Conservation (phyloP, 148 eudicot genomes). For the Chenopodium formosanum region DNA sequence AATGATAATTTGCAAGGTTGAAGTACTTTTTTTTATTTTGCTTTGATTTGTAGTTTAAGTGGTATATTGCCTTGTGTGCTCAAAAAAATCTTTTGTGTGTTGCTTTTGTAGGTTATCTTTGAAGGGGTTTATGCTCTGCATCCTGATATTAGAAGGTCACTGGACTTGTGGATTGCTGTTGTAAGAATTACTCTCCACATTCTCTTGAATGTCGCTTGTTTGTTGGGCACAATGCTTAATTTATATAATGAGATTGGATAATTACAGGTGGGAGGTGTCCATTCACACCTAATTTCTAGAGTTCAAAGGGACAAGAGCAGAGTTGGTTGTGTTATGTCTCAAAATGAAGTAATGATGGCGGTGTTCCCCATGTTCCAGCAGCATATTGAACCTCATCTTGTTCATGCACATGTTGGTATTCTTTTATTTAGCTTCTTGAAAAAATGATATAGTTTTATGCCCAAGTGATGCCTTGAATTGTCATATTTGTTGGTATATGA, state of each 20-base stretch:
- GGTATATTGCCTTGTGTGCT: neutral
- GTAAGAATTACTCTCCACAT: conserved; percentile 52
- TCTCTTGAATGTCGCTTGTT: neutral
- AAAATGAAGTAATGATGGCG: conserved; percentile 91
- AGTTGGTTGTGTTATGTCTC: conserved; percentile 83
- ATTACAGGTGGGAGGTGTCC: conserved; percentile 94
- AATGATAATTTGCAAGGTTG: too few relatives aligned
- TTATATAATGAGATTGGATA: conserved; percentile 1
- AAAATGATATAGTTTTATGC: neutral
- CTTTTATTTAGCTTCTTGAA: conserved; percentile 8
- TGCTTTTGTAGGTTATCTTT: conserved; percentile 64
- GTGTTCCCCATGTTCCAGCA: conserved; percentile 99
- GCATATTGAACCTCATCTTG: conserved; percentile 98
- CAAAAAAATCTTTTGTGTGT: neutral
- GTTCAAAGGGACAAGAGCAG: conserved; percentile 96
- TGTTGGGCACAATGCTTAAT: neutral
- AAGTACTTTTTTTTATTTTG: neutral
- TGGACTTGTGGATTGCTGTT: conserved; percentile 98
- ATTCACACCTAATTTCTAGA: conserved; percentile 93
- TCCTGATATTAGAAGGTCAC: conserved; percentile 82
- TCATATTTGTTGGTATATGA: too few relatives aligned
- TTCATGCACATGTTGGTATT: conserved; percentile 94
- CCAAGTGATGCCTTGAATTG: too few relatives aligned
- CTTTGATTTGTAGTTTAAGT: neutral
- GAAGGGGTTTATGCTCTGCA: conserved; percentile 99